Conservation (phyloP, 1,284 basidiomycete species). For the Irpex lacteus region DNA sequence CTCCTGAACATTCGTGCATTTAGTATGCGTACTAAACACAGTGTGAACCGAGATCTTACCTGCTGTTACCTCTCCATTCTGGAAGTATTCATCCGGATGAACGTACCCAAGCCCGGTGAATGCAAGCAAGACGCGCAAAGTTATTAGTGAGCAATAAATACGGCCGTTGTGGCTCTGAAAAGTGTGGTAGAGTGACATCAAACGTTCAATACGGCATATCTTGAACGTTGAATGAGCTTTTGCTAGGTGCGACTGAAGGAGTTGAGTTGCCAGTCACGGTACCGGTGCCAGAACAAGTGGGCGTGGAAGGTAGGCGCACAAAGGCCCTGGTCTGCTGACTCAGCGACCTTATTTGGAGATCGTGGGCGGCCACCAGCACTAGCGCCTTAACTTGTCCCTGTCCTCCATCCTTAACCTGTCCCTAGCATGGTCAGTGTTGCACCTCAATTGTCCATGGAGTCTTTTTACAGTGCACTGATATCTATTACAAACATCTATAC, state of each 20-base stretch:
- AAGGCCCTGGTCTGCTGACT: not conserved
- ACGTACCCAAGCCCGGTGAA: conserved; percentile 37
- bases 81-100: conserved; percentile 42
- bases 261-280: too few relatives aligned
- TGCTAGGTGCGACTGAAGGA: not conserved
- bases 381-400: not conserved
- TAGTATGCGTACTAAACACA: not conserved
- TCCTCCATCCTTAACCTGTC: not conserved
- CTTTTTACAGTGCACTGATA: too few relatives aligned
- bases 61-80: conserved; percentile 39
- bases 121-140: conserved; percentile 31
- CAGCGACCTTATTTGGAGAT: not conserved
- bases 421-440: not conserved
- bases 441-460: not conserved
- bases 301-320: too few relatives aligned
- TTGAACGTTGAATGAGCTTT: not conserved
- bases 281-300: too few relatives aligned
- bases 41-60: conserved; percentile 20
- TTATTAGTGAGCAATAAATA: conserved; percentile 18
- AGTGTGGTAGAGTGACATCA: not conserved
- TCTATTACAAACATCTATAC: too few relatives aligned
- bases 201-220: not conserved
- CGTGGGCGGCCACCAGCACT: not conserved
- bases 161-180: not conserved
- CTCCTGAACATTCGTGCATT: conserved; percentile 19